These are phyloP conservation scores for Sanghuangporus sanghuang DNA, from an alignment of 1,284 basidiomycete species.

Conservation along the genomic window DNA sequence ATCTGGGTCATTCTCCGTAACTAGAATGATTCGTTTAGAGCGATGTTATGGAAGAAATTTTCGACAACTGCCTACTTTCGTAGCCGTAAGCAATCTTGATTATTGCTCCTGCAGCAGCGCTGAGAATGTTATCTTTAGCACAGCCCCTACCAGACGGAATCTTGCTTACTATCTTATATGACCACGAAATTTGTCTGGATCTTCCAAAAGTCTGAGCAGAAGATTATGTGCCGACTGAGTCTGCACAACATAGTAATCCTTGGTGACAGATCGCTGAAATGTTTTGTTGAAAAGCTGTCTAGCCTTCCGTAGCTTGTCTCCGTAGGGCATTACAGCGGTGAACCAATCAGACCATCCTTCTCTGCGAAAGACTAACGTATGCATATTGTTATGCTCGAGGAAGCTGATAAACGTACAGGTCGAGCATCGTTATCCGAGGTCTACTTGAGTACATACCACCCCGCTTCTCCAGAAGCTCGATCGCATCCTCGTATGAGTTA, in stretches of 20 bases:
- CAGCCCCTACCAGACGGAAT: no score
- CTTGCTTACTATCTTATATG: not conserved
- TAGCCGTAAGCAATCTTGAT: conserved; percentile 10
- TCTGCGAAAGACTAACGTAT: not conserved
- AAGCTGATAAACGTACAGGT: not conserved
- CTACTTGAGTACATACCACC: conserved; percentile 18
- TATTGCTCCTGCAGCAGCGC: conserved; percentile 1
- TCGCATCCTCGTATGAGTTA: conserved; percentile 22
- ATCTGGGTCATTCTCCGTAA: conserved; percentile 8
- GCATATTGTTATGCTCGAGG: not conserved
- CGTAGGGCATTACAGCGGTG: conserved; percentile 20
- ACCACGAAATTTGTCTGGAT: not conserved
- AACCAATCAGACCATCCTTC: conserved; percentile 10
- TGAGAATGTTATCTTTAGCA: not conserved
- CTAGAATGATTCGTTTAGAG: not conserved
- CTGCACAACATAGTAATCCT: conserved; percentile 14
- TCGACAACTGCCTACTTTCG: conserved; percentile 5
- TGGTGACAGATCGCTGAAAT: conserved; percentile 20
- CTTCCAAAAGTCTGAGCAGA: not conserved
- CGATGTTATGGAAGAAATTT: not conserved
- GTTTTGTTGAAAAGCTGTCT: conserved; percentile 23
- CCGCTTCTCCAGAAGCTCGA: conserved; percentile 23
- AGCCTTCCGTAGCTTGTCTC: conserved; percentile 22
- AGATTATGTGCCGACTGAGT: not conserved
- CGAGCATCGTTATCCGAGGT: not conserved